Evolutionary conservation across 177 flowering plant species (phyloP), one percentile per base, ranked within the genome.

Genomic region (Telopea speciosissima): DNA sequence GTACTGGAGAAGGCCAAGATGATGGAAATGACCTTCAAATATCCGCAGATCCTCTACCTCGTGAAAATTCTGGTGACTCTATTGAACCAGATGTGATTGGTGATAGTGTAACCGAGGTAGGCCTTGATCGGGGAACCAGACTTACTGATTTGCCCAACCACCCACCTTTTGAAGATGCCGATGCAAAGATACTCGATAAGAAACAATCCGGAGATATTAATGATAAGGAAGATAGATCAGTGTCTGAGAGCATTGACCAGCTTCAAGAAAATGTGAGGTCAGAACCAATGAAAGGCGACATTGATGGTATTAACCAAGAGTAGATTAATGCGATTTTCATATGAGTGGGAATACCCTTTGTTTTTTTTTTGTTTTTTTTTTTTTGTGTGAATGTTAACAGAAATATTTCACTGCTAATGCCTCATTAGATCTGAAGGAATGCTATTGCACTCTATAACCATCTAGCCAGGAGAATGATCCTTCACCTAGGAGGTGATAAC

Each of bases 1-100:
- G 56, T 7, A 24, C 54, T 19, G 16, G 44, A 25, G 23, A 16
- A 7, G 21, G 3, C 21, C 24, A 62, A 62, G 25, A 12, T 62
- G 72, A 26, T 40, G 72, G 24, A 62, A 70, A 62, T 61, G 36
- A 62, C 36, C 24, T n/a, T 60, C 26, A 49, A 52, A 61, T 26
- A 54, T 49, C 62, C 19, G 52, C 62, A 31, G 68, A 71, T 31
- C 44, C 63, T 8, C 26, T 14, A 9, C 72, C 24, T 64, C 28
- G 42, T 54, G 23, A 23, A 26, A 19, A 52, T 64, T 67, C 12
- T 11, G 49, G 22, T 8, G 63, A 68, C 10, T 63, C n/a, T 63
- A 40, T 63, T 19, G 66, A 63, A 63, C 42, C n/a, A 25, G 22
- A 63, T 14, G 66, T 0, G 16, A 17, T 6, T 63, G 40, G n/a